phyloP scores from a whole-genome alignment of 148 eudicot species.

The Silene latifolia region DNA sequence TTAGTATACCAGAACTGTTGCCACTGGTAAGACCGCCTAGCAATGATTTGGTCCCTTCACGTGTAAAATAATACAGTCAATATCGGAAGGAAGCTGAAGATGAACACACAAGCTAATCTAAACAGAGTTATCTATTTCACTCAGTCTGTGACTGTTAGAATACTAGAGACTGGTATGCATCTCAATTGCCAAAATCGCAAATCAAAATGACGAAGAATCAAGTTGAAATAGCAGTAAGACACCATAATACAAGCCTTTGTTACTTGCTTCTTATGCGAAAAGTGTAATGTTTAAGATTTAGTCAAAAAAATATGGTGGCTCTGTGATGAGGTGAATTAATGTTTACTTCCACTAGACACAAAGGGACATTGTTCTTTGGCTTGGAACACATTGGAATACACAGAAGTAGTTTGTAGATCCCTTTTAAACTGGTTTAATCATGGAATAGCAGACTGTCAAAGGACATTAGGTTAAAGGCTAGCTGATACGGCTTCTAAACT shows the following conservation, averaged over 20 bases:
- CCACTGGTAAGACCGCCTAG: slow-evolving; percentile 40
- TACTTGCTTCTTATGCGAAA: neutral
- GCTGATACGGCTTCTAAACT: neutral
- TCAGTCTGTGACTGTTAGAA: neutral
- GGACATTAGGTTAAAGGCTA: neutral
- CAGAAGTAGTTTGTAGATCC: neutral
- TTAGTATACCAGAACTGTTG: slow-evolving; percentile 31
- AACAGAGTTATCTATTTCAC: neutral
- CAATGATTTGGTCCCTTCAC: slow-evolving; percentile 49
- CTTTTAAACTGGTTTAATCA: neutral
- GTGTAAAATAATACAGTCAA: neutral
- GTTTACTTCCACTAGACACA: neutral
- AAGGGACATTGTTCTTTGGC: neutral
- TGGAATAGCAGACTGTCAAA: neutral
- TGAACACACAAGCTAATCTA: neutral
- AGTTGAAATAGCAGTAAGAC: neutral
- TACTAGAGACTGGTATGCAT: neutral
- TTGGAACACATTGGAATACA: neutral
- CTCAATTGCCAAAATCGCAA: neutral
- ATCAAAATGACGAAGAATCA: neutral
- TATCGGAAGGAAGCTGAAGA: slow-evolving; percentile 4
- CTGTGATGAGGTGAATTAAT: neutral
- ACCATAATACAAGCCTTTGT: neutral
- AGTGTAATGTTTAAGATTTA: neutral
- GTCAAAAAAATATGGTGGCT: neutral